Base-by-base conservation (phyloP, 2,329 filamentous ascomycete genomes). In the Botrytis paeoniae region DNA sequence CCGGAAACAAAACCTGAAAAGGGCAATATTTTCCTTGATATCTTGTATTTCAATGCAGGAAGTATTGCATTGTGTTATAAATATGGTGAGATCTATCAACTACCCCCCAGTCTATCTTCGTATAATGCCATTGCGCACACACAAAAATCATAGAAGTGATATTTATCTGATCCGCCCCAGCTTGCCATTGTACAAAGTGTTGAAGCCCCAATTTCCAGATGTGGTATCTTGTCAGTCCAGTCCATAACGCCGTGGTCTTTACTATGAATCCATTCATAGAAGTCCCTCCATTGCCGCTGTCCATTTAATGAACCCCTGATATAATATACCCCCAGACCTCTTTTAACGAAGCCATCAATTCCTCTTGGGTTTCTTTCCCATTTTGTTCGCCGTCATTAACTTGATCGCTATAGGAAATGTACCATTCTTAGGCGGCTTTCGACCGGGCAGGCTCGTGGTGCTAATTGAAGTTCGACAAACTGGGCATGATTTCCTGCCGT, bases 381-480 rank as follows among this genome's bases (percentile, higher is more conserved):
- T 85, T 66, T 84, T 85, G 45, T 84, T 87, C 4, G 82, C 83
- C 5, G 87, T 89, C 85, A 88, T 88, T 62, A 91, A 78, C 82
- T 91, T 91, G 73, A 92, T 82, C 80, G 91, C 86, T 8, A 92
- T 84, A 7, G 86, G 85, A 80, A 88, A 91, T 73, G 83, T 85
- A 1, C 87, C 86, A 71, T 86, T 89, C 0, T 75, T 79, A 4
- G 76, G 74, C 37, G 73, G 73, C 65, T 76, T 78, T 77, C 62
- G 48, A 85, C 78, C 48, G 14, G 78, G 10, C 78, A 83, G 73
- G 86, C 85, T 32, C 80, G 84, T 85, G 60, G 83, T 83, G 71
- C 88, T 87, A 61, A 91, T 84, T 73, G 87, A 88, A 63, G 88
- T 84, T 45, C 89, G 85, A 80, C 89, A 92, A 75, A 92, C 89